Conservation (phyloP, 306 rosid species). For the Rubus idaeus region DNA sequence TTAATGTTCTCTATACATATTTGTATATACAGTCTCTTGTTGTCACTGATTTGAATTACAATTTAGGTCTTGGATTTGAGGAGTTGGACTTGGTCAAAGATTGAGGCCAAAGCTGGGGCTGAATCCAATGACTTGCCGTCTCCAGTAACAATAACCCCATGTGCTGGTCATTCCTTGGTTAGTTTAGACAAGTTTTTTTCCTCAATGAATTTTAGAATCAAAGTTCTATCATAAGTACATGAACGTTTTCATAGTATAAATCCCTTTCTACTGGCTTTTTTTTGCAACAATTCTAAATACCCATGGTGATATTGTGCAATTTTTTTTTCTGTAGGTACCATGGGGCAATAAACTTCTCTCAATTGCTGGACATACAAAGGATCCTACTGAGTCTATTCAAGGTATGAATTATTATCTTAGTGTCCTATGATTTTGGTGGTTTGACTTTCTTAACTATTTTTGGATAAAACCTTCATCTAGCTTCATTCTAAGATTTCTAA, state of each 20-base stretch:
- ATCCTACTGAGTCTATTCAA: constrained; percentile 75
- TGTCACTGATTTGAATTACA: constrained; percentile 10
- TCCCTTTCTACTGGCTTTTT: constrained; percentile 6
- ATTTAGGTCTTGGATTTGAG: constrained; percentile 83
- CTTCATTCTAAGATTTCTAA: neutral
- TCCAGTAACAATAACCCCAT: constrained; percentile 51
- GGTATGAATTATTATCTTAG: constrained; percentile 39
- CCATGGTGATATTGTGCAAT: neutral
- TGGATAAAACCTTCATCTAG: neutral
- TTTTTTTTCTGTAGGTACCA: constrained; percentile 53
- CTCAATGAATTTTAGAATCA: neutral
- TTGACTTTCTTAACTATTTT: neutral
- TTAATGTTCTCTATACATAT: neutral
- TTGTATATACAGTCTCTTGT: neutral
- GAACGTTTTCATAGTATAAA: neutral
- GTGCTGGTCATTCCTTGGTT: constrained; percentile 97
- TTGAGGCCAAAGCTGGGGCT: constrained; percentile 56
- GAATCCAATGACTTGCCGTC: constrained; percentile 49
- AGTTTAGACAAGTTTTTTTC: constrained; percentile 31
- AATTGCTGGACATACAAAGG: constrained; percentile 83
- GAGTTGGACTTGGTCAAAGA: constrained; percentile 88
- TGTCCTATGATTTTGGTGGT: constrained; percentile 19
- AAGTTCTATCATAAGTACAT: neutral
- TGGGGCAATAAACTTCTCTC: constrained; percentile 87
- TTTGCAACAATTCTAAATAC: neutral